Percentiles rank a stretch among this genome's conserved stretches.
Evolutionary conservation across 495 filamentous ascomycete species (phyloP).

Genomic region (Podospora australis): DNA sequence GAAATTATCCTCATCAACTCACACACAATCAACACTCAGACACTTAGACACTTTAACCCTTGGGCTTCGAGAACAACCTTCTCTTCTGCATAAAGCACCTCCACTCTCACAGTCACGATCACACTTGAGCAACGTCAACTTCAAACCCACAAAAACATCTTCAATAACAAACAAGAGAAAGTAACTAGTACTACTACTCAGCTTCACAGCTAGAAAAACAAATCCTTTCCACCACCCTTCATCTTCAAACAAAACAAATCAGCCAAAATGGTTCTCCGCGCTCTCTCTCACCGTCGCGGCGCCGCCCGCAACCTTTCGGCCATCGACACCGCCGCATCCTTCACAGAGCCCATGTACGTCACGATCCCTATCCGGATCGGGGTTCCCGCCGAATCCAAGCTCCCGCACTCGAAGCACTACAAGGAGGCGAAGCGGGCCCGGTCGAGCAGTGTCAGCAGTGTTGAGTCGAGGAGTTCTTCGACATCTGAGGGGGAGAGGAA

Average conservation of each 20-base stretch:
- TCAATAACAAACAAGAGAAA: too few species aligned
- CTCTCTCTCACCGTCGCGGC: conserved; percentile 9
- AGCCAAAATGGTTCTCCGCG: conserved; percentile 10
- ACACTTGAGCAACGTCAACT: too few species aligned
- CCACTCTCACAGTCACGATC: too few species aligned
- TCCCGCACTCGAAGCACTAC: conserved; percentile 12
- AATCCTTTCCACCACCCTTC: neutral
- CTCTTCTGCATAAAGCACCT: too few species aligned
- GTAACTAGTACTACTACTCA: too few species aligned
- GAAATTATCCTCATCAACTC: too few species aligned
- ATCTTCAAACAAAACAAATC: neutral
- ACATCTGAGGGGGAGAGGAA: too few species aligned
- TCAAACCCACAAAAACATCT: too few species aligned
- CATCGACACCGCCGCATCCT: neutral
- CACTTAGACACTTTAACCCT: too few species aligned
- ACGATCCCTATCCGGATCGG: conserved; percentile 2
- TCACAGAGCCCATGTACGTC: neutral
- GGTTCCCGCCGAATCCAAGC: neutral
- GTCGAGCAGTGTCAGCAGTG: conserved; percentile 6
- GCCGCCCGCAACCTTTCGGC: conserved; percentile 8
- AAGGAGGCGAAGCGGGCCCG: too few species aligned
- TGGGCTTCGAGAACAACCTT: too few species aligned
- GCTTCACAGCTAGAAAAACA: neutral
- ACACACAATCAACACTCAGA: too few species aligned
- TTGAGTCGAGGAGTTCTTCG: neutral